Conservation (phyloP, 2,329 filamentous ascomycete genomes). For the Aspergillus intermedius region DNA sequence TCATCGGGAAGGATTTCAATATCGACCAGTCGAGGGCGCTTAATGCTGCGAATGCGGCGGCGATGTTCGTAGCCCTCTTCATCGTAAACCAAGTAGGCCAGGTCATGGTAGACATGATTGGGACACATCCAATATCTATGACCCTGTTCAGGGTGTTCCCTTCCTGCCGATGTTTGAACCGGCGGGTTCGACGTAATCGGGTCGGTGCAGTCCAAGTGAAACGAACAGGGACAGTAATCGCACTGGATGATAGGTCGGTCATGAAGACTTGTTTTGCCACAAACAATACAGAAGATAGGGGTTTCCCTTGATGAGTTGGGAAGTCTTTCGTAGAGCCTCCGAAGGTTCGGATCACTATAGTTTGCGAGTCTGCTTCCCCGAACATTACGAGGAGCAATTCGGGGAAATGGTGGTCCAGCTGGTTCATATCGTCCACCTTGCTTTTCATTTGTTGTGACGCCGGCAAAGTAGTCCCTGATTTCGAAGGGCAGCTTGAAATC, state of each 20-base stretch:
- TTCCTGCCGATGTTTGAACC: conserved; percentile 33
- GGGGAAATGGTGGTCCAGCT: conserved; percentile 34
- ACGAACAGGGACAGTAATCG: conserved; percentile 72
- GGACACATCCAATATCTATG: conserved; percentile 80
- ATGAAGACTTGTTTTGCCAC: conserved; percentile 58
- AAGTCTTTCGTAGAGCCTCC: conserved; percentile 57
- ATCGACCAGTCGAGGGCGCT: conserved; percentile 56
- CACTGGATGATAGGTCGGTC: conserved; percentile 76
- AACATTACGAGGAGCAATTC: conserved; percentile 15
- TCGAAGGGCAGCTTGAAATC: conserved; percentile 66
- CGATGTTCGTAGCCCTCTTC: conserved; percentile 45
- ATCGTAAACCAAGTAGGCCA: conserved; percentile 45
- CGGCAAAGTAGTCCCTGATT: conserved; percentile 71
- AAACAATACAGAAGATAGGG: conserved; percentile 69
- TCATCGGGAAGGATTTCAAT: conserved; percentile 56
- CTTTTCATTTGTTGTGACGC: conserved; percentile 59
- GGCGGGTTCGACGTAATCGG: conserved; percentile 77
- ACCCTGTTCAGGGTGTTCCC: conserved; percentile 43
- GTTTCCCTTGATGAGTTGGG: conserved; percentile 32
- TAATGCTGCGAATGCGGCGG: conserved; percentile 27
- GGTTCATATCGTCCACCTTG: conserved; percentile 76
- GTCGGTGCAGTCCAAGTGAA: conserved; percentile 89
- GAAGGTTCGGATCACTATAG: conserved; percentile 25
- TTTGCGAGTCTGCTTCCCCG: conserved; percentile 14
- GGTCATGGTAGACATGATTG: conserved; percentile 71